These are phyloP conservation scores for Vaccinium corymbosum DNA, from an alignment of 148 eudicot genomes.

Conservation along the genomic window DNA sequence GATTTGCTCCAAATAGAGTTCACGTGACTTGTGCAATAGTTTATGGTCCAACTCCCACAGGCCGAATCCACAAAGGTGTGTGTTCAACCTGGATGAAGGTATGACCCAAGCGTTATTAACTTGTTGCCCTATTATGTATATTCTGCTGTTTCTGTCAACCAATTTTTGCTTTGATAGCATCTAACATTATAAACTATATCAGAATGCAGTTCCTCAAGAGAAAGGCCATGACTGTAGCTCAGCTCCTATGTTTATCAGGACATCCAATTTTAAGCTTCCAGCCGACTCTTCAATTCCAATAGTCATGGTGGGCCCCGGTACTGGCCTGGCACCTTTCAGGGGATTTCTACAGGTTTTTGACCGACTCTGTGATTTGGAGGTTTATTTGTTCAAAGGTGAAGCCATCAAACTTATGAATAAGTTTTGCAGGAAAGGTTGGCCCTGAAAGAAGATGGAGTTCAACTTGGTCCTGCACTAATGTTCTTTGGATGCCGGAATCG, in stretches of 20 bases:
- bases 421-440: slow-evolving; percentile 74
- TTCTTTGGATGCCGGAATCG: slow-evolving; percentile 93
- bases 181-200: slow-evolving; percentile 24
- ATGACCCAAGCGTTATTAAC: neutral
- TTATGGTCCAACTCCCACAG: slow-evolving; percentile 71
- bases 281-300: slow-evolving; percentile 59
- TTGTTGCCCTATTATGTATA: neutral
- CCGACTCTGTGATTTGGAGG: neutral
- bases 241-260: slow-evolving; percentile 79
- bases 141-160: slow-evolving; percentile 8
- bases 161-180: neutral
- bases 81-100: slow-evolving; percentile 99
- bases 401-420: slow-evolving; percentile 7
- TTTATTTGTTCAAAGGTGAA: slow-evolving; percentile 3
- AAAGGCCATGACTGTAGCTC: slow-evolving; percentile 54
- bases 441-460: slow-evolving; percentile 56
- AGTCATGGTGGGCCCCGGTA: slow-evolving; percentile 91
- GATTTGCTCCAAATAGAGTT: slow-evolving; percentile 56
- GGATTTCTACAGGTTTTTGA: slow-evolving; percentile 75
- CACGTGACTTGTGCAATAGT: slow-evolving; percentile 83
- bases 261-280: slow-evolving; percentile 83
- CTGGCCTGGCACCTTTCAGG: slow-evolving; percentile 90
- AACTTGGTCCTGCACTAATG: slow-evolving; percentile 72
- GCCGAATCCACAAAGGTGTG: slow-evolving; percentile 78
- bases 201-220: slow-evolving; percentile 70